Percentiles rank a stretch among this genome's conserved stretches.
phyloP scores from a whole-genome alignment of 495 filamentous ascomycete species.

The Clavariopsis aquatica region DNA sequence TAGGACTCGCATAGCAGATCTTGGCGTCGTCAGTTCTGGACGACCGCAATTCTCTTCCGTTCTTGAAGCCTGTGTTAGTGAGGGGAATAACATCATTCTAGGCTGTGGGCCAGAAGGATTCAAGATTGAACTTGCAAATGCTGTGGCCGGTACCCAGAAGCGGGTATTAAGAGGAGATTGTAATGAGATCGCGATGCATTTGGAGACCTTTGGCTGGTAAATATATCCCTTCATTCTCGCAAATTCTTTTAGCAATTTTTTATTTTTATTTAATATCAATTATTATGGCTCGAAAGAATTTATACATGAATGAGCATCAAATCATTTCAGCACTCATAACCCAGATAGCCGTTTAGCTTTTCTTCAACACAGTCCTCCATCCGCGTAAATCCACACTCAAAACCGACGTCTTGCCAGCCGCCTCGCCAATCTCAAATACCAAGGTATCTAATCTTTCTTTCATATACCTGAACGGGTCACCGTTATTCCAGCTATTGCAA shows the following conservation, averaged over 20 bases:
- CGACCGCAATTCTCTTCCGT: background rate
- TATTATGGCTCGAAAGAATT: too few species aligned
- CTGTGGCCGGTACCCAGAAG: background rate
- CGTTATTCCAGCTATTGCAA: constrained; percentile 8
- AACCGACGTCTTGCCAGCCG: background rate
- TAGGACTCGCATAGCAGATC: background rate
- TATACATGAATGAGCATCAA: background rate
- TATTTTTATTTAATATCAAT: too few species aligned
- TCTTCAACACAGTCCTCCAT: constrained; percentile 6
- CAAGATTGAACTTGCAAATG: background rate
- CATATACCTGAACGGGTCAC: constrained; percentile 10
- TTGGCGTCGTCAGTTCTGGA: background rate
- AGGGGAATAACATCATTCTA: background rate
- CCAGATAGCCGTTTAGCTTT: background rate
- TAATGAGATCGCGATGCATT: background rate
- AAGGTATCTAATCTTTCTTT: constrained; percentile 3
- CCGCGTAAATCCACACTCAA: background rate
- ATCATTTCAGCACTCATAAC: background rate
- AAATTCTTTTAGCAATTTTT: too few species aligned
- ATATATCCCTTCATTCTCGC: too few species aligned
- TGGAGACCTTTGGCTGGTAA: background rate
- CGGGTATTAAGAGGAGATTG: background rate
- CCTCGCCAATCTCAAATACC: background rate
- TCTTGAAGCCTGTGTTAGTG: background rate
- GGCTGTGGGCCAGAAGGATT: background rate